phyloP scores from a whole-genome alignment of 1,284 basidiomycete species.

The Fistulinella staudtii region DNA sequence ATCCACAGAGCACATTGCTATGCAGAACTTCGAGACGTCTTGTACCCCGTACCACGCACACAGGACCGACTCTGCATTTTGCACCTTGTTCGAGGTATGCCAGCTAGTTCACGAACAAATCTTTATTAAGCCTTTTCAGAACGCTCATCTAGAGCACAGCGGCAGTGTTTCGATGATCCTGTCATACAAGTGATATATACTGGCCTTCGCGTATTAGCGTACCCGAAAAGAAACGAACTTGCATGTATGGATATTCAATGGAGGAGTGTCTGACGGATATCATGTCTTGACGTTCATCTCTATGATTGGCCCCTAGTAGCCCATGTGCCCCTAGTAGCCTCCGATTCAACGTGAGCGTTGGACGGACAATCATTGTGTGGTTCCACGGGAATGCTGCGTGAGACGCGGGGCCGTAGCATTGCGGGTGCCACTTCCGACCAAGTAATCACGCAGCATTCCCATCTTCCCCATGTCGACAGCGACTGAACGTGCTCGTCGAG shows the following conservation, averaged over 20 bases:
- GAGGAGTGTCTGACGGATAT: neutral
- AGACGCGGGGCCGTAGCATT: too few relatives aligned
- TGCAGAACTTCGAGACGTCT: slow-evolving; percentile 39
- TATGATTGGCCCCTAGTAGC: neutral
- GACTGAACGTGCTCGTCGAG: slow-evolving; percentile 39
- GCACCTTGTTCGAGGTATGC: slow-evolving; percentile 43
- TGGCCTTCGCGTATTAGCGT: slow-evolving; percentile 33
- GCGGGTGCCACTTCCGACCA: neutral
- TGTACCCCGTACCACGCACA: slow-evolving; percentile 47
- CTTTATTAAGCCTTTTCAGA: slow-evolving; percentile 27
- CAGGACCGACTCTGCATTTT: slow-evolving; percentile 35
- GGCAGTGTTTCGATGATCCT: slow-evolving; percentile 36
- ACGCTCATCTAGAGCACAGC: slow-evolving; percentile 46
- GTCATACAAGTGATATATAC: slow-evolving; percentile 37
- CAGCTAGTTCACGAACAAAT: neutral
- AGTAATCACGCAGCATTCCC: neutral
- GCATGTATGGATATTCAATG: slow-evolving; percentile 14
- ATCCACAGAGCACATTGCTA: slow-evolving; percentile 40
- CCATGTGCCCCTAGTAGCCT: neutral
- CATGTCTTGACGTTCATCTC: neutral
- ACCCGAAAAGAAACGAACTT: slow-evolving; percentile 35
- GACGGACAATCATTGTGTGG: too few relatives aligned
- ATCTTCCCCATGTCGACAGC: slow-evolving; percentile 34
- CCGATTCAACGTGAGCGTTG: too few relatives aligned
- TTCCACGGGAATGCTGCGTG: too few relatives aligned